These are phyloP conservation scores for Agapanthus africanus DNA, from an alignment of 106 monocot species.

Conservation along the genomic window DNA sequence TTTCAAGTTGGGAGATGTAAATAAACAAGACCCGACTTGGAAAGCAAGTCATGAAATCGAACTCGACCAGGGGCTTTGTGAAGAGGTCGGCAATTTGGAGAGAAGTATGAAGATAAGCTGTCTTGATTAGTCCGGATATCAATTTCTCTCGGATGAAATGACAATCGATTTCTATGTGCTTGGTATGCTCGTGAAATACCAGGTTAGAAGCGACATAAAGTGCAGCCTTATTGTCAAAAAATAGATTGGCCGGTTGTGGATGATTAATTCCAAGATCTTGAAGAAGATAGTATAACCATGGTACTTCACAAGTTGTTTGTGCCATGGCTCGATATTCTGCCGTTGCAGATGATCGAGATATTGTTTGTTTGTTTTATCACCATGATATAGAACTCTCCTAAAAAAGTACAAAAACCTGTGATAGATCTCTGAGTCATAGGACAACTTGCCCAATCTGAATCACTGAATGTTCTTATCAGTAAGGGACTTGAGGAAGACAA, in stretches of 20 bases:
- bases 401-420: constrained; percentile 7
- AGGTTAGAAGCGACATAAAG: constrained; percentile 11
- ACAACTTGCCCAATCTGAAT: constrained; percentile 16
- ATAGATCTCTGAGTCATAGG: neutral
- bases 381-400: constrained; percentile 10
- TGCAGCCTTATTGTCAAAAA: constrained; percentile 20
- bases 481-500: too few species aligned
- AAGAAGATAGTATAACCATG: constrained; percentile 11
- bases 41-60: neutral
- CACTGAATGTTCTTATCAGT: neutral
- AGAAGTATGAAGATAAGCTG: neutral
- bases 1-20: constrained; percentile 9
- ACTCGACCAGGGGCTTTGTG: constrained; percentile 8
- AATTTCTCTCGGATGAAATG: constrained; percentile 14
- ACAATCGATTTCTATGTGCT: too few species aligned
- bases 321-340: constrained; percentile 18
- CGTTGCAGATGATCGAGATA: constrained; percentile 12
- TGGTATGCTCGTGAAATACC: constrained; percentile 13
- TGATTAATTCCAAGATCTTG: neutral
- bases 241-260: neutral
- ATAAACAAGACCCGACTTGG: constrained; percentile 8
- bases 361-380: constrained; percentile 11
- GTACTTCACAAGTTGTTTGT: constrained; percentile 4
- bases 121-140: neutral
- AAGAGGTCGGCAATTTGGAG: constrained; percentile 9